Evolutionary conservation across 192 early-diverging fungal species (phyloP).

Genomic region (Gigaspora rosea): DNA sequence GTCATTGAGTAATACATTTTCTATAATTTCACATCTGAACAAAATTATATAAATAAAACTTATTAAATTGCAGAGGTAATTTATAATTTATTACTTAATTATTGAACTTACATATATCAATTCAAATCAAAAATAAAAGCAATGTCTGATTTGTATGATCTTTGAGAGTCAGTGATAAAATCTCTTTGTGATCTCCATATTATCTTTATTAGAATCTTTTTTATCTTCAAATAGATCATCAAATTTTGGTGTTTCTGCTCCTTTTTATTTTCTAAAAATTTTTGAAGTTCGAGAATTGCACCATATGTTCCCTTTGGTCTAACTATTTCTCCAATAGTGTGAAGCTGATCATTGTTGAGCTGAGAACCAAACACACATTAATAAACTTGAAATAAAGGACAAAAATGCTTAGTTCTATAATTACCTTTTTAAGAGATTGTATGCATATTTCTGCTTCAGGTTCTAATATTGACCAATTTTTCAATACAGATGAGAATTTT

Average conservation of each 20-base stretch:
- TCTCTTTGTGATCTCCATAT: constrained; percentile 19
- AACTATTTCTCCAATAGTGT: constrained; percentile 23
- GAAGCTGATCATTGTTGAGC: constrained; percentile 28
- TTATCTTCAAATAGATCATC: constrained; percentile 1
- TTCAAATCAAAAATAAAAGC: constrained; percentile 27
- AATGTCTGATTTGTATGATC: constrained; percentile 29
- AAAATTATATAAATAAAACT: constrained; percentile 15
- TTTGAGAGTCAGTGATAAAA: neutral
- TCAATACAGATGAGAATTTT: constrained; percentile 1
- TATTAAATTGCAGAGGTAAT: constrained; percentile 12
- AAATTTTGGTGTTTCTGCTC: neutral
- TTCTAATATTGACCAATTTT: constrained; percentile 29
- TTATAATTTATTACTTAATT: neutral
- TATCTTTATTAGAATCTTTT: constrained; percentile 17
- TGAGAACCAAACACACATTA: constrained; percentile 27
- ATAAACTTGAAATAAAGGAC: constrained; percentile 11
- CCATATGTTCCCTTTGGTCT: constrained; percentile 30
- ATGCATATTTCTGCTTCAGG: constrained; percentile 31
- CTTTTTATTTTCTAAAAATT: constrained; percentile 20
- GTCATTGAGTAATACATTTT: constrained; percentile 24
- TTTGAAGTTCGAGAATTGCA: constrained; percentile 24
- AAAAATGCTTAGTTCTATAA: constrained; percentile 17
- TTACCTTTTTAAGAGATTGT: constrained; percentile 25
- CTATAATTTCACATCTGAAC: constrained; percentile 32
- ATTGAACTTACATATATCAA: constrained; percentile 31